Base-by-base conservation (phyloP, 345 rosid genomes). In the Erucastrum elatum region DNA sequence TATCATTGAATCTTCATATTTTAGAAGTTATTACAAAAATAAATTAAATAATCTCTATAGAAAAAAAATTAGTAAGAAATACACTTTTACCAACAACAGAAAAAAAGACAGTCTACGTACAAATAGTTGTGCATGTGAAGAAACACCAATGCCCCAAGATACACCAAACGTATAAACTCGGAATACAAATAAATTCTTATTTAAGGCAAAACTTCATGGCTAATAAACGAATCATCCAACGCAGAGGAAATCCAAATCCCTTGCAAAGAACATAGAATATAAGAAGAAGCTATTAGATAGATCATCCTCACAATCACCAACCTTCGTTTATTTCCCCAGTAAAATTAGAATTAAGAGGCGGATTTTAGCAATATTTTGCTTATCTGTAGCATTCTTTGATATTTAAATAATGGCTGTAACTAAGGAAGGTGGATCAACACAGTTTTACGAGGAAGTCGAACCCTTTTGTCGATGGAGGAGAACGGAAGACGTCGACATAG, bases 61-160 rank as follows among this genome's bases (percentile, higher is more conserved):
- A 4, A 5, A n/a, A 46, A 51, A 51, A 4, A 2, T 29, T n/a
- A 51, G 17, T n/a, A 51, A n/a, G 8, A 51, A n/a, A 51, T 51
- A n/a, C 17, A 51, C 2, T 51, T 11, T 51, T n/a, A 12, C 16
- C n/a, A 60, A 27, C 3, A 60, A 5, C 4, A 61, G 6, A 4
- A 51, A 5, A 49, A 41, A 72, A 67, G 31, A 73, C 68, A 66
- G 68, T 79, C 56, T 58, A 78, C 53, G 33, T 35, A 72, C 25
- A 15, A 73, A 62, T 56, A 61, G 63, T 49, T 58, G 65, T 60
- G 66, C 82, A 79, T 35, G 82, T 79, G 82, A 74, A 51, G 60
- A 68, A 79, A 79, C 70, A 79, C 82, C 75, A 74, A 68, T n/a
- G n/a, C 46, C 29, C 29, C 58, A 74, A 79, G 82, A 79, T 62